Conservation (phyloP, 768 basidiomycete genomes). For the Amanita pseudoporphyria region DNA sequence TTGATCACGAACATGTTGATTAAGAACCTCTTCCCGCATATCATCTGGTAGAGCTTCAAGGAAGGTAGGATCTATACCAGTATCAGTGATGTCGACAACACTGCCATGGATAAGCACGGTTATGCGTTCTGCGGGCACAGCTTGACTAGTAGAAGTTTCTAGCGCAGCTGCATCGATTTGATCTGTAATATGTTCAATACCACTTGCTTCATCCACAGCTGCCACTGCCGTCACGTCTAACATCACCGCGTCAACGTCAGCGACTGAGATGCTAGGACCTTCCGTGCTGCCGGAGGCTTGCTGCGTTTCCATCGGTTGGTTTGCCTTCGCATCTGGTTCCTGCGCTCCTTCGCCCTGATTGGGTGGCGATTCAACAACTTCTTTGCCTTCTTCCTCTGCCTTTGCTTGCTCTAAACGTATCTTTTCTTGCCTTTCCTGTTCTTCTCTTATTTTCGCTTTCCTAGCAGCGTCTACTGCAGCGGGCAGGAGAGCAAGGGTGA, state of each 20-base stretch:
- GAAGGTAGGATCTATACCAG: constrained; percentile 97
- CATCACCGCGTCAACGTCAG: constrained; percentile 23
- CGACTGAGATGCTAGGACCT: constrained; percentile 4
- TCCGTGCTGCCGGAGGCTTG: constrained; percentile 9
- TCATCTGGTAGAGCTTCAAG: constrained; percentile 96
- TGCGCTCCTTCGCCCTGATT: constrained; percentile 3
- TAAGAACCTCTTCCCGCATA: constrained; percentile 96
- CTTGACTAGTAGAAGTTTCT: constrained; percentile 8
- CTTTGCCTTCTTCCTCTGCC: constrained; percentile 22
- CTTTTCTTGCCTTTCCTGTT: constrained; percentile 42
- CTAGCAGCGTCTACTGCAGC: constrained; percentile 62
- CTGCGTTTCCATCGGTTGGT: constrained; percentile 5
- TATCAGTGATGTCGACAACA: constrained; percentile 94
- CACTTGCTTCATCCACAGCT: constrained; percentile 44
- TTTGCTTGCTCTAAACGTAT: constrained; percentile 31
- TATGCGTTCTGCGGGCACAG: constrained; percentile 48
- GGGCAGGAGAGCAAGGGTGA: constrained; percentile 68
- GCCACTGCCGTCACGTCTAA: constrained; percentile 18
- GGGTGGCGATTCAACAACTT: constrained; percentile 23
- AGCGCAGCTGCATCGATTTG: constrained; percentile 9
- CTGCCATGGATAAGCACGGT: constrained; percentile 90
- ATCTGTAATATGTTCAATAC: constrained; percentile 21
- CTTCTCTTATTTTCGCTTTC: constrained; percentile 46
- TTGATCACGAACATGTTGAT: constrained; percentile 93
- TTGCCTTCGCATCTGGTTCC: neutral